These are phyloP conservation scores for Paramecium octaurelia DNA, from an alignment of 73 alveolate species.

Conservation along the genomic window DNA sequence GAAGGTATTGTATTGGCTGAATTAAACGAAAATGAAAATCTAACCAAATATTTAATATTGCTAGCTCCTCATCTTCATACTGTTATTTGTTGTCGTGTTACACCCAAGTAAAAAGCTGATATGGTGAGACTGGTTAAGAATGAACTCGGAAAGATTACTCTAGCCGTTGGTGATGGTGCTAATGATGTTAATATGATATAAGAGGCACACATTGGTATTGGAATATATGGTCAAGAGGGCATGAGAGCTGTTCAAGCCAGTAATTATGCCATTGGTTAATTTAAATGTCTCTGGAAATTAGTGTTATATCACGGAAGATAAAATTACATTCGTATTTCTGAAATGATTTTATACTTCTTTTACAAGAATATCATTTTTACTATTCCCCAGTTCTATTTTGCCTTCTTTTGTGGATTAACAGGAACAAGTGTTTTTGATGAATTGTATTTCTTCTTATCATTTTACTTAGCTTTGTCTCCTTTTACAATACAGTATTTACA, in stretches of 20 bases:
- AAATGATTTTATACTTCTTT: conserved; percentile 85
- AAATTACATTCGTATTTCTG: conserved; percentile 81
- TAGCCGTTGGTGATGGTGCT: conserved; percentile 99
- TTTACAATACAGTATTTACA: conserved; percentile 95
- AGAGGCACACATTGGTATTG: conserved; percentile 98
- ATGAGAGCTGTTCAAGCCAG: conserved; percentile 81
- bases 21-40: background rate
- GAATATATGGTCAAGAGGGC: conserved; percentile 97
- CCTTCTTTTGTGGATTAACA: conserved; percentile 77
- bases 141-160: conserved; percentile 74
- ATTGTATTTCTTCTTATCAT: conserved; percentile 64
- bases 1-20: conserved; percentile 64
- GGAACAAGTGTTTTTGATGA: conserved; percentile 94
- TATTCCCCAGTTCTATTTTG: conserved; percentile 84
- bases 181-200: conserved; percentile 98
- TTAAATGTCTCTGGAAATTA: conserved; percentile 86
- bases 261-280: conserved; percentile 86
- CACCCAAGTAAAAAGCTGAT: conserved; percentile 94
- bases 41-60: background rate
- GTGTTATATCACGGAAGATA: conserved; percentile 87
- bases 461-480: conserved; percentile 75
- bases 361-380: conserved; percentile 93
- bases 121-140: conserved; percentile 86
- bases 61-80: conserved; percentile 66
- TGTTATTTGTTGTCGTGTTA: conserved; percentile 93